Evolutionary conservation across 805 yeast species (phyloP), one percentile per base, ranked within the genome.

Genomic region (Metschnikowia kunwiensis): DNA sequence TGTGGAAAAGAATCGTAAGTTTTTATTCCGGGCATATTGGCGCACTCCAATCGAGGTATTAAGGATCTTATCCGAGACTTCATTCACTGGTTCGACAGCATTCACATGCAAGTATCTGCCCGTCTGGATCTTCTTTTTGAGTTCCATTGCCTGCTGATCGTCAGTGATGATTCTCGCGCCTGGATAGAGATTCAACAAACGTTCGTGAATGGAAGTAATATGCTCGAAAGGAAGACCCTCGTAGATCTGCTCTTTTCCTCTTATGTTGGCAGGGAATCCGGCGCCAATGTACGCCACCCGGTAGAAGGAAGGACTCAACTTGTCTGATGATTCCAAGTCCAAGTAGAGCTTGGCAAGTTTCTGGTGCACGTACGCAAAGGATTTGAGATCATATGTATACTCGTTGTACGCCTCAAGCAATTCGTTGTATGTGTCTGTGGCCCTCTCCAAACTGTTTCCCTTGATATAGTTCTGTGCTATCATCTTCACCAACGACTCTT

Each of bases 161-260:
- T 67, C 74, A 18, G 78, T 65, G 23, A 86, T 66, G 35, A 86
- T 76, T 38, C 81, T 74, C 1, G 95, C 86, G 33, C 95, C 95
- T 19, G 93, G 94, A 57, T 86, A 84, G 30, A 84, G 60, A 51
- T 79, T 75, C 49, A 81, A 71, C 42, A 88, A 63, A 47, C 95
- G 70, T 50, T 81, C 85, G 50, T 83, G 87, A 56, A 87, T 83
- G 3, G 91, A 80, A 2, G 88, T 78, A 41, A 87, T 80, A 58
- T 85, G 93, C 56, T 87, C 96, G 63, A 84, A 87, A 20, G 95
- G 87, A 35, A 78, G 68, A 5, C 96, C 95, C 61, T 87, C 95
- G 54, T 81, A 85, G 34, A 87, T 82, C 55, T 82, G 87, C 42
- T 79, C 80, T 52, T 82, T 78, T 30, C 85, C 84, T 51, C 95